These are phyloP conservation scores for Ampelomyces quisqualis DNA, from an alignment of 2,329 filamentous ascomycete genomes.

Conservation along the genomic window DNA sequence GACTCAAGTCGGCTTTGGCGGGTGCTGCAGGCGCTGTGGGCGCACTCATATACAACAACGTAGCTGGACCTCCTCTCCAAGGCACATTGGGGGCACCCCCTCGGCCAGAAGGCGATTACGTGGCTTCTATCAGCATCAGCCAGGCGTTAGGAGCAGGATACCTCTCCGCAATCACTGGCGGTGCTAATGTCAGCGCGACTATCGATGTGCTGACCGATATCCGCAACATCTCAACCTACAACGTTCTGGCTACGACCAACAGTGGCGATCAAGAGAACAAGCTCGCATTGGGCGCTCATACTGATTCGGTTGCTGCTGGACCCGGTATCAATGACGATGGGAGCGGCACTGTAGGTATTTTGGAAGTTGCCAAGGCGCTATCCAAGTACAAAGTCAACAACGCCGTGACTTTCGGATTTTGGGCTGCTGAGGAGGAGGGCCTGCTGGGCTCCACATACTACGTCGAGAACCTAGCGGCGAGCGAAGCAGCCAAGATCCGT, in stretches of 20 bases:
- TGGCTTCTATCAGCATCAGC: slow-evolving; percentile 69
- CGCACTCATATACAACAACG: slow-evolving; percentile 74
- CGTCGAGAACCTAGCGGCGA: slow-evolving; percentile 50
- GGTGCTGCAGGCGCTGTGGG: slow-evolving; percentile 69
- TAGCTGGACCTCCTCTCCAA: slow-evolving; percentile 51
- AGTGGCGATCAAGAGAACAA: slow-evolving; percentile 61
- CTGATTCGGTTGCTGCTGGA: slow-evolving; percentile 61
- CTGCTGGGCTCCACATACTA: slow-evolving; percentile 63
- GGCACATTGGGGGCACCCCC: slow-evolving; percentile 68
- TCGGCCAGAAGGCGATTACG: slow-evolving; percentile 55
- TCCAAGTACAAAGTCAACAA: slow-evolving; percentile 72
- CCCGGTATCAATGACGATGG: slow-evolving; percentile 80
- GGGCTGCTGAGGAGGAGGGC: slow-evolving; percentile 64
- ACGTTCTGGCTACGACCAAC: slow-evolving; percentile 62
- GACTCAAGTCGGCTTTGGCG: slow-evolving; percentile 67
- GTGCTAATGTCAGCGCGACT: slow-evolving; percentile 41
- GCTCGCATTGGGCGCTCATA: slow-evolving; percentile 59
- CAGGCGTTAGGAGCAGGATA: slow-evolving; percentile 60
- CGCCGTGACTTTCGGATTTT: slow-evolving; percentile 64
- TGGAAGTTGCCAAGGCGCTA: slow-evolving; percentile 63
- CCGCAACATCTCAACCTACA: slow-evolving; percentile 48
- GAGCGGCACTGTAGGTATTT: slow-evolving; percentile 62
- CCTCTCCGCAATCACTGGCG: slow-evolving; percentile 54
- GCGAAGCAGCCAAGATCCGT: slow-evolving; percentile 59
- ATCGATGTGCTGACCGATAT: slow-evolving; percentile 49